Evolutionary conservation across 352 stramenopile genomes (phyloP).

Genomic region (Thraustochytrium sp.): DNA sequence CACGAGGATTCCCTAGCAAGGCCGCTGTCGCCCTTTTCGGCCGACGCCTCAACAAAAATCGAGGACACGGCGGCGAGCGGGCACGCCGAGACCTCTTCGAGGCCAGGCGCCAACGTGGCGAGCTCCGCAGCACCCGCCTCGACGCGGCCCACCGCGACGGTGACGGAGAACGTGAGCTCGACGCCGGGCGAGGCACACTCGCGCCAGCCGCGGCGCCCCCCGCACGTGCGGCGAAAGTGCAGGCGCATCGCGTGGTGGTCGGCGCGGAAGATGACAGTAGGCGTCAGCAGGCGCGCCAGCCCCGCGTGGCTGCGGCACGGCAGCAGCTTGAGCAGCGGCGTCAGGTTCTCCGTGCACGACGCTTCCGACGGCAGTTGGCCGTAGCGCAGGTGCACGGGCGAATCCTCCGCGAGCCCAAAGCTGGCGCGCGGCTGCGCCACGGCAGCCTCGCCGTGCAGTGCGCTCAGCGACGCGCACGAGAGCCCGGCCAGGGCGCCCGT

Average conservation of each 20-base stretch:
- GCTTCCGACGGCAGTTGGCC: constrained; percentile 68
- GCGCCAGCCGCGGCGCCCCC: neutral
- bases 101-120: neutral
- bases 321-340: constrained; percentile 76
- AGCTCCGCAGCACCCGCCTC: neutral
- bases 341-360: constrained; percentile 77
- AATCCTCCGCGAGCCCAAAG: constrained; percentile 10
- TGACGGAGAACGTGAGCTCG: neutral
- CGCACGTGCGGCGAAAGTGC: neutral
- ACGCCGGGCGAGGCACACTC: neutral
- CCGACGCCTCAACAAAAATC: too few relatives aligned
- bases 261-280: constrained; percentile 55
- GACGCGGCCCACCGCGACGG: neutral
- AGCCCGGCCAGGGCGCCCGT: constrained; percentile 67
- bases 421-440: neutral
- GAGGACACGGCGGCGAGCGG: too few relatives aligned
- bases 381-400: constrained; percentile 54
- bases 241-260: neutral
- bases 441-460: constrained; percentile 62
- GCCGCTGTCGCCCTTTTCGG: too few relatives aligned
- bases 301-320: constrained; percentile 63
- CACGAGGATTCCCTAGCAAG: too few relatives aligned
- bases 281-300: constrained; percentile 64
- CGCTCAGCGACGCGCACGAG: constrained; percentile 71
- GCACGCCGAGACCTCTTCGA: too few relatives aligned